Base-by-base conservation (phyloP, 192 early-diverging fungal species). In the Coemansia sp. region DNA sequence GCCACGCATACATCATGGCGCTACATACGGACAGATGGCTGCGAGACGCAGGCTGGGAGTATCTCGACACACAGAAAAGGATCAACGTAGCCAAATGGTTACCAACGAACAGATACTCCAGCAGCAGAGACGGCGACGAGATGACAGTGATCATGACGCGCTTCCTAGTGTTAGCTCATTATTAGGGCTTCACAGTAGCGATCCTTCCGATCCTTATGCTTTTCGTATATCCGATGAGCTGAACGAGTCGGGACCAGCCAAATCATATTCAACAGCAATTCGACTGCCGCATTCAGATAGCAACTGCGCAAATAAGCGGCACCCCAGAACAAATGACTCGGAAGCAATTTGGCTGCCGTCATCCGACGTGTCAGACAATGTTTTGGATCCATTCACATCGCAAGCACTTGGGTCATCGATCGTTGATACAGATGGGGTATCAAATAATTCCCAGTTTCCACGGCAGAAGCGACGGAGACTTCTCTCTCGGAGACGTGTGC, bases 11-110 rank as follows among this genome's bases (percentile, higher is more conserved):
- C 71, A 50, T 24, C 56, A 28, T 27, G 63, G 67, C 0, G 24
- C 57, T 23, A 78, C 76, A 7, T 78, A 78, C 44, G 56, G 55
- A 25, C 70, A 73, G 31, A 9, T 73, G 27, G 70, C 70, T 1
- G 62, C 62, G 25, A 26, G 69, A 14, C 62, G 60, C 21, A 60
- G 67, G 25, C 62, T 59, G 23, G 10, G 49, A 32, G 23, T 14
- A 27, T 51, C 50, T 22, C 51, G 21, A 18, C 31, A 56, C 41
- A 38, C 22, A 18, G 50, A 54, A 10, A 49, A 54, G 24, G 34
- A 41, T 3, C 7, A 8, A 18, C 18, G 4, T 24, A 47, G 10
- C 18, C 21, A 59, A 67, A 32, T 50, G 54, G 38, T 41, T 18
- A 14, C 38, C 12, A 14, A 16, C 12, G 38, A 44, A 16, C 14